These are phyloP conservation scores for Meredithiella fracta DNA, from an alignment of 2,329 filamentous ascomycete species.

Conservation along the genomic window DNA sequence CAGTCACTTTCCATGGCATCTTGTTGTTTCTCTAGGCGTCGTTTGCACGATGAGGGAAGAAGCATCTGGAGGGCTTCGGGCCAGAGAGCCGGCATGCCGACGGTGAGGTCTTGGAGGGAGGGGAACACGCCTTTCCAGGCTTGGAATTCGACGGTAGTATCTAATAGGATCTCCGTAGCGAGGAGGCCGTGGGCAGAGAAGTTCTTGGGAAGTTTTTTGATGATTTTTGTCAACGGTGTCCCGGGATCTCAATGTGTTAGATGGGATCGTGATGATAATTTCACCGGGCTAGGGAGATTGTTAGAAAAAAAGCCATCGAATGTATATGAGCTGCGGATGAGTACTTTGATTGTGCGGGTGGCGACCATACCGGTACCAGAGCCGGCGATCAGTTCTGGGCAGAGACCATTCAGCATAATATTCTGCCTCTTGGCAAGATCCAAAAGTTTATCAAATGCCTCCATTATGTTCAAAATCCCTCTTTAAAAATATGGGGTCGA, in stretches of 20 bases:
- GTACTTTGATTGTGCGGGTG: conserved; percentile 47
- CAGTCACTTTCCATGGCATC: conserved; percentile 27
- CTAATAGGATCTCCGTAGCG: conserved; percentile 42
- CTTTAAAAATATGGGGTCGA: no score
- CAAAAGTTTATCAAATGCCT: conserved; percentile 34
- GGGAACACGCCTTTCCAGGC: conserved; percentile 56
- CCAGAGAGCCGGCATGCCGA: conserved; percentile 34
- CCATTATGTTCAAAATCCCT: background rate
- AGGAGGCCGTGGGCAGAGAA: conserved; percentile 54
- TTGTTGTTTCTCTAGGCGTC: conserved; percentile 37
- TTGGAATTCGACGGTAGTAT: conserved; percentile 24
- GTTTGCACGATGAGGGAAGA: conserved; percentile 28
- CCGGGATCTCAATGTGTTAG: conserved; percentile 45
- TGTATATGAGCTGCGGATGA: conserved; percentile 8
- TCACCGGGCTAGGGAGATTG: conserved; percentile 25
- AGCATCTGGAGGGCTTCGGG: conserved; percentile 27
- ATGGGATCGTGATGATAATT: conserved; percentile 48
- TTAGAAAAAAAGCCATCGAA: background rate
- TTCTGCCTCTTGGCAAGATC: conserved; percentile 51
- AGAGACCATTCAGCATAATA: conserved; percentile 50
- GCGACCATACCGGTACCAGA: conserved; percentile 67
- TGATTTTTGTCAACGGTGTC: conserved; percentile 40
- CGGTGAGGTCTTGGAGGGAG: conserved; percentile 37
- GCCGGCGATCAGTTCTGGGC: conserved; percentile 49
- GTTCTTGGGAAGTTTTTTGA: conserved; percentile 32